Percentiles rank a stretch among this genome's conserved stretches.
phyloP scores from a whole-genome alignment of 139 green algal species.

The Tetradesmus lagerheimii region DNA sequence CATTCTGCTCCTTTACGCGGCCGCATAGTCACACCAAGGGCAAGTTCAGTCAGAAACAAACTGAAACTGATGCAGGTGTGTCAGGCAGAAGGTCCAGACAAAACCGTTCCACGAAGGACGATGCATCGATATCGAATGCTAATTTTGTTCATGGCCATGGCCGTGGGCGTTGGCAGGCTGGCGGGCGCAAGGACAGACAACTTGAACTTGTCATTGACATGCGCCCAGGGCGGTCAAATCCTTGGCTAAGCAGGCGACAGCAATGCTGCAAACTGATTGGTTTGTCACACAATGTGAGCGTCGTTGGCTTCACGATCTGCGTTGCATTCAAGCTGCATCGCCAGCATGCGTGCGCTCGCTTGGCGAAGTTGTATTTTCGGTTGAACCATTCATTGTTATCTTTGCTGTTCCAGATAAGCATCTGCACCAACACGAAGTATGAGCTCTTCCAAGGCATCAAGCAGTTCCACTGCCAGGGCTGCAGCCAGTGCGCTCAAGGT shows the following conservation, averaged over 20 bases:
- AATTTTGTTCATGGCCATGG: background rate
- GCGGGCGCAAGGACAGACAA: background rate
- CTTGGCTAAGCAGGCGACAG: background rate
- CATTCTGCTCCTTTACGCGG: background rate
- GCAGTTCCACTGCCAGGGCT: conserved; percentile 37
- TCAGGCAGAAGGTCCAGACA: background rate
- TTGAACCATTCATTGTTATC: background rate
- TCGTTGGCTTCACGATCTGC: background rate
- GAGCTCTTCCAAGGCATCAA: conserved; percentile 12
- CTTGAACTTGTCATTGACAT: conserved; percentile 1
- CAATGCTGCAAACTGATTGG: background rate
- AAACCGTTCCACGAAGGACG: background rate
- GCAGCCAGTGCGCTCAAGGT: conserved; percentile 53
- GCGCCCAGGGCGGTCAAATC: background rate
- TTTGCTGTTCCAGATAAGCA: no score
- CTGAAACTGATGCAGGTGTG: background rate
- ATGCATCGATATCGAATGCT: background rate
- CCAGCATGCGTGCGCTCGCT: background rate
- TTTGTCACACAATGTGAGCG: background rate
- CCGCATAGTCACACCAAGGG: background rate
- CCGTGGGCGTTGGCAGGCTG: no score
- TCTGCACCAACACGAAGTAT: background rate
- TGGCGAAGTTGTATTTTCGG: background rate
- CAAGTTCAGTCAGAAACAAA: background rate
- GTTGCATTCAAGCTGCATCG: background rate